Percentiles rank a stretch among this genome's conserved stretches.
phyloP scores from a whole-genome alignment of 2,329 filamentous ascomycete species.

The Clonostachys solani region DNA sequence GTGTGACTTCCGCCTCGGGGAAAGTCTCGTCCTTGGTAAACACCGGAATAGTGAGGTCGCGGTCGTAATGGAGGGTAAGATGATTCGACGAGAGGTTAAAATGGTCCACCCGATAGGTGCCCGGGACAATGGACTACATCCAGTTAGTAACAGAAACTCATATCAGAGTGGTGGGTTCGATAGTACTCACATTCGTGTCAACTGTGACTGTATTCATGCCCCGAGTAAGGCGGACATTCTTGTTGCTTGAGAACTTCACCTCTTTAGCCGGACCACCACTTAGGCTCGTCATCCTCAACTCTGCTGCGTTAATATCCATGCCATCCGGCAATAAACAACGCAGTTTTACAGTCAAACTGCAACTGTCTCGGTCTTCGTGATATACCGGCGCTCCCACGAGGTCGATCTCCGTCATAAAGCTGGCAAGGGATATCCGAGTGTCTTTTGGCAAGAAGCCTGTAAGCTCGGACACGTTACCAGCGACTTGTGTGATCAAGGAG shows the following conservation, averaged over 20 bases:
- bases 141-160: slow-evolving; percentile 16
- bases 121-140: slow-evolving; percentile 58
- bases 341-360: slow-evolving; percentile 64
- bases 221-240: slow-evolving; percentile 29
- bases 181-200: slow-evolving; percentile 23
- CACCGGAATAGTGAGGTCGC: slow-evolving; percentile 43
- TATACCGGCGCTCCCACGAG: slow-evolving; percentile 68
- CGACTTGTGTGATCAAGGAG: slow-evolving; percentile 38
- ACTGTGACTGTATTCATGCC: slow-evolving; percentile 40
- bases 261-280: slow-evolving; percentile 58
- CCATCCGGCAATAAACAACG: slow-evolving; percentile 69
- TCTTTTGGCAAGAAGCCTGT: slow-evolving; percentile 47
- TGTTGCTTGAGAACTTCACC: slow-evolving; percentile 24
- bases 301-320: slow-evolving; percentile 61
- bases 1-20: slow-evolving; percentile 57
- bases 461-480: slow-evolving; percentile 40
- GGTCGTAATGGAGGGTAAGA: slow-evolving; percentile 61
- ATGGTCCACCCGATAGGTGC: slow-evolving; percentile 71
- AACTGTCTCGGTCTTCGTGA: slow-evolving; percentile 68
- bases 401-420: slow-evolving; percentile 68
- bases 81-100: slow-evolving; percentile 62
- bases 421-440: slow-evolving; percentile 62
- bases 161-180: not conserved
- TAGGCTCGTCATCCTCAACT: slow-evolving; percentile 56
- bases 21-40: slow-evolving; percentile 47